Percentiles rank a stretch among this genome's conserved stretches.
Conservation (phyloP, 2,329 filamentous ascomycete species). For the Stagonosporopsis chrysanthemi region DNA sequence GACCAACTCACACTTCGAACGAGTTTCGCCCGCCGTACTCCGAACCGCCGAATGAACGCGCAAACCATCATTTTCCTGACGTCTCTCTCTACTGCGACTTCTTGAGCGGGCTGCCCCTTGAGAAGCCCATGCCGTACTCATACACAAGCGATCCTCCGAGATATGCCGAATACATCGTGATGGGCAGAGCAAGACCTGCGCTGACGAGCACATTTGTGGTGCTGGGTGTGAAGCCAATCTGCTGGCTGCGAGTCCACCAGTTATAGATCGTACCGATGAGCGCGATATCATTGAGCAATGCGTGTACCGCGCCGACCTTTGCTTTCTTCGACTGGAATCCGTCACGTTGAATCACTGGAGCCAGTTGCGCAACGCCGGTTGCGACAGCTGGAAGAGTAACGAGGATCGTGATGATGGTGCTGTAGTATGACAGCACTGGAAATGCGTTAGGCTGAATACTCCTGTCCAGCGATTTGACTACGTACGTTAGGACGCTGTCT, state of each 20-base stretch:
- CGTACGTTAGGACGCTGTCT: not conserved
- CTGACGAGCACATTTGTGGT: constrained; percentile 50
- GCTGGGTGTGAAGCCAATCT: constrained; percentile 46
- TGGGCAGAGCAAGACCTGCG: constrained; percentile 42
- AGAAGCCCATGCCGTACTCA: constrained; percentile 55
- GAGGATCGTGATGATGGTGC: constrained; percentile 51
- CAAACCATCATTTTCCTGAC: not conserved
- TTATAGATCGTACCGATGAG: constrained; percentile 51
- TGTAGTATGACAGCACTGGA: constrained; percentile 54
- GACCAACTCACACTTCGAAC: not conserved
- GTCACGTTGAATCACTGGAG: constrained; percentile 53
- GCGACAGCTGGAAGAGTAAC: constrained; percentile 43
- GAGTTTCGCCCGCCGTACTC: not conserved
- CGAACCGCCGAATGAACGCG: not conserved
- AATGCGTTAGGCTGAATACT: constrained; percentile 42
- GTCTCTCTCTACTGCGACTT: constrained; percentile 9
- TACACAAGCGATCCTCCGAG: constrained; percentile 56
- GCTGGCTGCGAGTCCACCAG: constrained; percentile 52
- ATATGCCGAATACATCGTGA: constrained; percentile 52
- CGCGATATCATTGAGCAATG: constrained; percentile 53
- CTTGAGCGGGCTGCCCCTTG: constrained; percentile 29
- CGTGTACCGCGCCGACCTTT: constrained; percentile 53
- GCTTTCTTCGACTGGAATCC: constrained; percentile 54
- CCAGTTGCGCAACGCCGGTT: constrained; percentile 48
- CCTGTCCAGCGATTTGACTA: constrained; percentile 41